phyloP scores from a whole-genome alignment of 352 stramenopile species.

The Phytophthora fragariaefolia region DNA sequence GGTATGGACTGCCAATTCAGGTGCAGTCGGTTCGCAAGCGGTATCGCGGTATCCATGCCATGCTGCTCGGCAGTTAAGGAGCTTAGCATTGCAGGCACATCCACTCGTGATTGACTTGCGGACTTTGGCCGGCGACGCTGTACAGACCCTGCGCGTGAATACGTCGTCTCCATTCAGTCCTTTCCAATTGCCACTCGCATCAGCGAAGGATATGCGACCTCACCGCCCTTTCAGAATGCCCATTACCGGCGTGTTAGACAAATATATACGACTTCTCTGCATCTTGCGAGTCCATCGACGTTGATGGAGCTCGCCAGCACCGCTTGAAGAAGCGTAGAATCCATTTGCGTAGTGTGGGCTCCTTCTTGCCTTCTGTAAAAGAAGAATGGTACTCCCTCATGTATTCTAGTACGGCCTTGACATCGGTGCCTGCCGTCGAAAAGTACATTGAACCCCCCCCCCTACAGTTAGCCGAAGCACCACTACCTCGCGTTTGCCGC shows the following conservation, averaged over 20 bases:
- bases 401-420: conserved; percentile 75
- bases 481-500: neutral
- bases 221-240: conserved; percentile 33
- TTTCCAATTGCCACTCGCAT: conserved; percentile 9
- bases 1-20: conserved; percentile 30
- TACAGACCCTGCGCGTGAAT: neutral
- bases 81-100: neutral
- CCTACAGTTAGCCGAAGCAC: neutral
- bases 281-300: conserved; percentile 48
- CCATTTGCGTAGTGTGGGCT: conserved; percentile 81
- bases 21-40: conserved; percentile 24
- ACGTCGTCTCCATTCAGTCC: conserved; percentile 21
- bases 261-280: conserved; percentile 64
- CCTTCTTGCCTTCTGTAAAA: conserved; percentile 84
- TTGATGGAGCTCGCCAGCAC: conserved; percentile 54
- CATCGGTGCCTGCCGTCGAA: conserved; percentile 53
- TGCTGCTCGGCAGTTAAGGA: neutral
- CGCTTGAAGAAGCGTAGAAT: conserved; percentile 86
- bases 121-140: neutral
- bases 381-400: conserved; percentile 64
- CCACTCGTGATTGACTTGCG: conserved; percentile 2
- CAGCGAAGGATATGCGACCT: conserved; percentile 25
- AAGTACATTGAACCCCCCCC: neutral
- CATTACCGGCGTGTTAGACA: conserved; percentile 39
- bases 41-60: neutral